A percentile compares a stretch with the other conserved stretches of the same genome.
These are phyloP conservation scores for Pseudocercospora fuligena DNA, from an alignment of 2,329 filamentous ascomycete species.

Conservation along the genomic window DNA sequence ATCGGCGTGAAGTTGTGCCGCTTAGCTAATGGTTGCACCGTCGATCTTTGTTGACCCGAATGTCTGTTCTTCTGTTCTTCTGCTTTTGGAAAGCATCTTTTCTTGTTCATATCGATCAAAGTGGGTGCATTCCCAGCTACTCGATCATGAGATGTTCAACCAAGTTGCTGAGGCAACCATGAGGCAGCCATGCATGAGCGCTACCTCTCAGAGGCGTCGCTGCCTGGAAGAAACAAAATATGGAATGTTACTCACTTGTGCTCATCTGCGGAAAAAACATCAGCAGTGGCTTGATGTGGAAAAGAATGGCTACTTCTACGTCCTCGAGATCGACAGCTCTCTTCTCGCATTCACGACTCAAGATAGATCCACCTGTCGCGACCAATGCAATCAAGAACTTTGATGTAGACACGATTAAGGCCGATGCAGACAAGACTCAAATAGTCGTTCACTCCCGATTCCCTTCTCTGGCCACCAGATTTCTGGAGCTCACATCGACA, in stretches of 20 bases:
- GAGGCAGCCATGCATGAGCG: background rate
- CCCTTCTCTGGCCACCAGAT: constrained; percentile 32
- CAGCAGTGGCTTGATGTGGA: background rate
- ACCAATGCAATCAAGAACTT: constrained; percentile 36
- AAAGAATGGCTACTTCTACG: background rate
- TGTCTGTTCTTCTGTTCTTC: too few species aligned
- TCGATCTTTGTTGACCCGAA: too few species aligned
- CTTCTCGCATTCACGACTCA: background rate
- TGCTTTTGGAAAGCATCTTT: background rate
- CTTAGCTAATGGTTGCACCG: too few species aligned
- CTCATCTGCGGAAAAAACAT: background rate
- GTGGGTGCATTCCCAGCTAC: background rate
- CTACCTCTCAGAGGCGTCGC: background rate
- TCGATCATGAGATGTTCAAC: background rate
- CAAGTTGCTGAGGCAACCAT: background rate
- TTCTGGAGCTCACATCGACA: constrained; percentile 38
- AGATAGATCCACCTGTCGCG: constrained; percentile 29
- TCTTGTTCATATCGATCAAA: background rate
- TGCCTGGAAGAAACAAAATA: background rate
- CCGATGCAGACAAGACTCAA: constrained; percentile 34
- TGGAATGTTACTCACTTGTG: background rate
- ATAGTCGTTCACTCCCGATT: constrained; percentile 39
- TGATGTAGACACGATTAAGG: constrained; percentile 20
- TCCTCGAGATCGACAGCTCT: background rate
- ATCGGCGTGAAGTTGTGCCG: too few species aligned